A percentile compares a stretch with the other conserved stretches of the same genome.
These are phyloP conservation scores for Anthostomella pinea DNA, from an alignment of 2,329 filamentous ascomycete species.

Conservation along the genomic window DNA sequence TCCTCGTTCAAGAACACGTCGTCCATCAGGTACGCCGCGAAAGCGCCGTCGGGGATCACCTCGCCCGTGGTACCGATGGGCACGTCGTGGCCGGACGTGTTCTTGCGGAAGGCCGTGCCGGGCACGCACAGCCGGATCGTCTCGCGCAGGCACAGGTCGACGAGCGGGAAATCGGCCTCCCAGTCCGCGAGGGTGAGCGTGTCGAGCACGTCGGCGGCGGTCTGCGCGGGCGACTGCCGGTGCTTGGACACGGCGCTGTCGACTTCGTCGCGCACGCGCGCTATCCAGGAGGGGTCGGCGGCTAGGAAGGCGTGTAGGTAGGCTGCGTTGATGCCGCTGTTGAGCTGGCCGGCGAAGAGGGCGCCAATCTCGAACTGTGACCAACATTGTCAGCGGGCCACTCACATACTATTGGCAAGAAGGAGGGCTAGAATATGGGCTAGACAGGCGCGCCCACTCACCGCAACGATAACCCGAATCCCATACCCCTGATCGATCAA, in stretches of 20 bases:
- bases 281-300: slow-evolving; percentile 44
- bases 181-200: slow-evolving; percentile 49
- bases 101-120: slow-evolving; percentile 51
- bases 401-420: neutral
- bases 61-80: slow-evolving; percentile 43
- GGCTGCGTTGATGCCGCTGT: slow-evolving; percentile 53
- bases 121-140: slow-evolving; percentile 48
- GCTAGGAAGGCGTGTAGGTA: slow-evolving; percentile 52
- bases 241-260: slow-evolving; percentile 42
- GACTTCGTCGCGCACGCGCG: slow-evolving; percentile 45
- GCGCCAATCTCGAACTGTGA: slow-evolving; percentile 50
- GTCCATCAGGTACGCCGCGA: slow-evolving; percentile 43
- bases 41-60: slow-evolving; percentile 48
- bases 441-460: slow-evolving; percentile 23
- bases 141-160: slow-evolving; percentile 52
- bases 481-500: slow-evolving; percentile 50
- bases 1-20: slow-evolving; percentile 43
- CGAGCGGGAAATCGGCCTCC: slow-evolving; percentile 52
- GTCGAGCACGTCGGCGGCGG: slow-evolving; percentile 37
- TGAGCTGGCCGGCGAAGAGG: slow-evolving; percentile 56
- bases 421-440: neutral
- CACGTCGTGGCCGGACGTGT: slow-evolving; percentile 44
- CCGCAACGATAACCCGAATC: slow-evolving; percentile 40
- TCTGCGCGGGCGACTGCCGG: slow-evolving; percentile 30
- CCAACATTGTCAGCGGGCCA: slow-evolving; percentile 6